Evolutionary conservation across 1,139 yeast species (phyloP), one percentile per base, ranked within the genome.

Genomic region (Sugiyamaella paludigena): DNA sequence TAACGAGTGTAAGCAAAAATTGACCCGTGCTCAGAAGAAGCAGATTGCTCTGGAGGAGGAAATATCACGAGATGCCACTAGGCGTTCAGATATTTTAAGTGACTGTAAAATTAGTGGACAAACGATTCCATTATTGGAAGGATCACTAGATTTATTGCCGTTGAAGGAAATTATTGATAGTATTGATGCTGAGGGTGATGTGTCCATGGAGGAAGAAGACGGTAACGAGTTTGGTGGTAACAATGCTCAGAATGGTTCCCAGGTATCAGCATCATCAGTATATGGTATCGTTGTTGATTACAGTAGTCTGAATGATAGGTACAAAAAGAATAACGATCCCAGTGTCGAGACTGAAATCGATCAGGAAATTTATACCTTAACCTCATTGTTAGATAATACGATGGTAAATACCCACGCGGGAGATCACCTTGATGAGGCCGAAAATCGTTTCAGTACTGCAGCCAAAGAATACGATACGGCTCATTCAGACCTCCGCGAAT

Each of bases 401-500:
- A 81, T 88, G 24, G 96, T 96, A 12, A 89, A 89, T 64, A 75
- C 83, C 27, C 84, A 85, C 58, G 96, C 97, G 0, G 72, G 78
- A 27, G 95, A 87, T 53, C 77, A 96, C 60, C 74, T 87, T 46
- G 77, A 73, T 40, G 92, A 85, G 50, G 87, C 86, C 4, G 84
- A 84, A 57, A 70, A 67, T 4, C 80, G 81, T 56, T 74, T 85
- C 40, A 74, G 75, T 16, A 80, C 75, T 8, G 76, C 84, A 43
- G 94, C 86, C 50, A 69, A 71, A 36, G 95, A 87, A 59, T 83
- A 86, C 51, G 76, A 78, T 7, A 67, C 67, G 37, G 83, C 87
- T 1, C 78, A 89, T 58, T 77, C 77, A 46, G 71, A 73, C 30
- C 46, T 40, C 12, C 96, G 89, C 56, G 72, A 77, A 47, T 75